Evolutionary conservation across 352 stramenopile species (phyloP), one percentile per base, ranked within the genome.

Genomic region (Peronospora farinosa): DNA sequence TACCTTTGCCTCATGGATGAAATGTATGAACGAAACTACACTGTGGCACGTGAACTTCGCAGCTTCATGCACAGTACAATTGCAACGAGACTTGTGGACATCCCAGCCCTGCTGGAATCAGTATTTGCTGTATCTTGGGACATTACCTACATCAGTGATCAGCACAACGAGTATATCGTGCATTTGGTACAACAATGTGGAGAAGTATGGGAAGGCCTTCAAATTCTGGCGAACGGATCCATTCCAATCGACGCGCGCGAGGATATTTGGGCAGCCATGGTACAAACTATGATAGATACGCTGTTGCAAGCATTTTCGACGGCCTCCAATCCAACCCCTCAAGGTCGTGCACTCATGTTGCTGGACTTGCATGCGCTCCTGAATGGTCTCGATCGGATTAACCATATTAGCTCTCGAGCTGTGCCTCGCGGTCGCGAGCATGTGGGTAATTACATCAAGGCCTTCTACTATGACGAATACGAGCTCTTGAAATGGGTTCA

Each of bases 321-420:
- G n/a, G 73, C 97, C 10, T 13, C 68, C 17, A 86, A 78, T 49
- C 98, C 94, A 60, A 97, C 88, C 5, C 95, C 88, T 2, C 95
- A 98, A 68, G 96, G 95, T 2, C 76, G 95, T 40, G 90, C 95
- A 5, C 74, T 98, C 19, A 98, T 99, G 95, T 93, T 87, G 39
- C 96, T 99, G 76, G 96, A 99, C 57, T 63, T 99, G 42, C 77
- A 93, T 32, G 84, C 91, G 16, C 69, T 98, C 6, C 68, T 92
- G 72, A 78, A 86, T 40, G 84, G 83, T 2, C 50, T 95, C 16
- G 78, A 86, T 33, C 51, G 88, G 25, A 88, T 96, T 51, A 86
- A 92, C 56, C 77, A 91, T 54, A 66, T 88, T 30, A 78, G 71
- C 50, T 68, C 65, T 39, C 59, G 60, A 36, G 57, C 60, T 2